Evolutionary conservation across 2,329 filamentous ascomycete species (phyloP), one percentile per base, ranked within the genome.

Genomic region (Alternaria panax): DNA sequence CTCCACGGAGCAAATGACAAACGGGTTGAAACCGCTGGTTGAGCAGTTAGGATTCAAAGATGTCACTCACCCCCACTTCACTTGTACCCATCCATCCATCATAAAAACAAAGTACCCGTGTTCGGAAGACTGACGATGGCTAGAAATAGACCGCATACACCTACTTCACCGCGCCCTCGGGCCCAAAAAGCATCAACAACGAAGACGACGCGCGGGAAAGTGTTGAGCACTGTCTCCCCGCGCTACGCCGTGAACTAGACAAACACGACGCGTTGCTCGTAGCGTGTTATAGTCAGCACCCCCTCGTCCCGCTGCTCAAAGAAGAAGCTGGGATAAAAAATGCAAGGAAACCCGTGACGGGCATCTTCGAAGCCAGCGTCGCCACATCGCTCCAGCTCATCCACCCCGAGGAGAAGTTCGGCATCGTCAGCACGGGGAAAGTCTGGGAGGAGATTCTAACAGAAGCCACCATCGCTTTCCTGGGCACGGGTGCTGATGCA

Each of bases 281-380:
- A 2, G 93, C 93, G 20, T 97, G 94, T 80, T 98, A 92, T 80
- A 95, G 91, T 60, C 87, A 90, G 1, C 93, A 97, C 72, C 88
- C 90, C 0, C 84, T 97, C 0, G 91, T 96, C 0, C 76, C 82
- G 0, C 77, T 84, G 48, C 80, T 96, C 11, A 83, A 83, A 59
- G 64, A 79, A n/a, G 70, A 80, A 14, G 77, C 81, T 12, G 64
- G 73, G 1, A 69, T 75, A 52, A 78, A 75, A 6, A 59, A 66
- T 14, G 65, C 64, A 9, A 76, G 75, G 59, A 85, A 80, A 77
- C 85, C 87, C 32, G 89, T 92, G 5, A 89, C 87, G 0, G 93
- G 94, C 6, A 97, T 98, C 56, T 95, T 97, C 71, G 93, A 97
- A 78, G 90, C 92, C 1, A 92, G 90, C 70, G 83, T 97, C 14